A percentile compares a stretch with the other conserved stretches of the same genome.
These are phyloP conservation scores for Saposhnikovia divaricata DNA, from an alignment of 129 eudicot species.

Conservation along the genomic window DNA sequence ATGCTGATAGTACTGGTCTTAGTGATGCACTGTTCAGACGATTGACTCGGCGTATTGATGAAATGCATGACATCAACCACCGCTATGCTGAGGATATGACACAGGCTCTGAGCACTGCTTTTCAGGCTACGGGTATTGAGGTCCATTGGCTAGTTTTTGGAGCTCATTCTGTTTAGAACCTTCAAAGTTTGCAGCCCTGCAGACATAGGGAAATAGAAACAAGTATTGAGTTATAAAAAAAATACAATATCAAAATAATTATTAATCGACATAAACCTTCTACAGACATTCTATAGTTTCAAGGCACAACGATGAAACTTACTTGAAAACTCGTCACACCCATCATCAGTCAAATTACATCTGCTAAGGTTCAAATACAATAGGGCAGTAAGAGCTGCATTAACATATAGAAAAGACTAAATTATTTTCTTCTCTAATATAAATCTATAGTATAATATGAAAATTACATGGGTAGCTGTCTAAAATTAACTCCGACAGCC, in stretches of 20 bases:
- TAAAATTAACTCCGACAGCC: neutral
- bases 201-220: conserved; percentile 4
- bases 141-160: too few relatives aligned
- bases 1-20: too few relatives aligned
- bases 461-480: neutral
- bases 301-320: conserved; percentile 13
- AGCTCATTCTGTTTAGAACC: conserved; percentile 76
- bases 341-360: conserved; percentile 63
- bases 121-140: too few relatives aligned
- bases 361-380: conserved; percentile 76
- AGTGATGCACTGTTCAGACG: too few relatives aligned
- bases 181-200: conserved; percentile 61
- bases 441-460: neutral
- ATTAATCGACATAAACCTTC: neutral
- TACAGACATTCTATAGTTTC: neutral
- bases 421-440: neutral
- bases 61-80: too few relatives aligned
- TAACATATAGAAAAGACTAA: neutral
- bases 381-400: conserved; percentile 58
- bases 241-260: neutral
- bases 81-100: too few relatives aligned
- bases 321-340: conserved; percentile 75
- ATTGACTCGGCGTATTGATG: too few relatives aligned
- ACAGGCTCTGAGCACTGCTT: too few relatives aligned
- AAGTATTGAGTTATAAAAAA: neutral